Evolutionary conservation across 2,329 filamentous ascomycete species (phyloP).

Genomic region (Endocalyx cinctus): DNA sequence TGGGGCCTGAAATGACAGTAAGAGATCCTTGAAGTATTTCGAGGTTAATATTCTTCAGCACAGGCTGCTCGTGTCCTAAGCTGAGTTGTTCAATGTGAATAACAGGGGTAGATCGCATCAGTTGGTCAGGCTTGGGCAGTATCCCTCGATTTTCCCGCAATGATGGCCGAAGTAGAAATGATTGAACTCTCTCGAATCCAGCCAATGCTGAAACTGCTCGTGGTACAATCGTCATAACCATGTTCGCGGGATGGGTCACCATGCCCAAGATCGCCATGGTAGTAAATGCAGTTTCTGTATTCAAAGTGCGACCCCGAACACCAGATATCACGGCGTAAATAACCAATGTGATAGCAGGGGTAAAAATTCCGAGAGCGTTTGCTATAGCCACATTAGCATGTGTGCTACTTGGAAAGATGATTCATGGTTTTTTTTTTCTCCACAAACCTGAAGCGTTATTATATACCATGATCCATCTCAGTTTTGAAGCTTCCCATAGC

Average conservation of each 20-base stretch:
- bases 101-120: not conserved
- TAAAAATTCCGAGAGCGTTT: conserved; percentile 38
- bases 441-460: conserved; percentile 37
- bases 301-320: conserved; percentile 15
- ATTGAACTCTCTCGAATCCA: conserved; percentile 34
- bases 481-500: conserved; percentile 23
- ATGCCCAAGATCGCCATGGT: conserved; percentile 33
- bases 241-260: conserved; percentile 38
- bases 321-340: conserved; percentile 27
- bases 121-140: not conserved
- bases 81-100: conserved; percentile 3
- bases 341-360: conserved; percentile 33
- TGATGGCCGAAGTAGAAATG: conserved; percentile 23
- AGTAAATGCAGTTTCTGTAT: conserved; percentile 35
- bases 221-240: conserved; percentile 38
- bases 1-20: conserved; percentile 20
- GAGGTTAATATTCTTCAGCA: conserved; percentile 21
- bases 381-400: conserved; percentile 18
- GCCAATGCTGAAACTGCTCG: conserved; percentile 26
- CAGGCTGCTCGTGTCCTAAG: conserved; percentile 4
- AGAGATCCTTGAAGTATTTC: conserved; percentile 17
- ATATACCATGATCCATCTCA: conserved; percentile 35
- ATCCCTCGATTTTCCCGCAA: conserved; percentile 7
- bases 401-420: not conserved
- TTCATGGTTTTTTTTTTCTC: too few relatives aligned